Evolutionary conservation across 176 grass and related monocot species (phyloP).

Genomic region (Puya raimondii): DNA sequence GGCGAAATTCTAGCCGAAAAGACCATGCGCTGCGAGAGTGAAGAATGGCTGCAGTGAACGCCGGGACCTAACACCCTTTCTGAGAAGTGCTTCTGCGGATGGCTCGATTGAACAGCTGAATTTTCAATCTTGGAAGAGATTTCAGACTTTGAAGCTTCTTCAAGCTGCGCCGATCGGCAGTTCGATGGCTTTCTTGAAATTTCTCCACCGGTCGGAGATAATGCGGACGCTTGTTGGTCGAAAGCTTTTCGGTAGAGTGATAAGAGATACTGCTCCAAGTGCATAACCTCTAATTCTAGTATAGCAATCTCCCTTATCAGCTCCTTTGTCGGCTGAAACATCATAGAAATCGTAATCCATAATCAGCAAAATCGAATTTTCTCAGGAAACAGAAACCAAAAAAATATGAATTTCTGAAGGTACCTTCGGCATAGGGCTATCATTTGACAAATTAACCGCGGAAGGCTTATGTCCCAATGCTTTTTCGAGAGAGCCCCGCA

Average conservation of each 20-base stretch:
- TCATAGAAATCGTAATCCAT: background rate
- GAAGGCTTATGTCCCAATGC: slow-evolving; percentile 51
- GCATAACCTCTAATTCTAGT: slow-evolving; percentile 84
- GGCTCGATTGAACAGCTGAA: slow-evolving; percentile 21
- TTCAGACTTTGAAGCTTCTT: slow-evolving; percentile 16
- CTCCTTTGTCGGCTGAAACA: slow-evolving; percentile 67
- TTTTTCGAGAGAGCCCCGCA: slow-evolving; percentile 68
- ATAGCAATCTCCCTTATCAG: slow-evolving; percentile 86
- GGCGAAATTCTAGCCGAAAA: slow-evolving; percentile 69
- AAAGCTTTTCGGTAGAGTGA: slow-evolving; percentile 83
- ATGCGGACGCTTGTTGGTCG: slow-evolving; percentile 51
- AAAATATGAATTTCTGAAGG: background rate
- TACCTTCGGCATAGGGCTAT: slow-evolving; percentile 81
- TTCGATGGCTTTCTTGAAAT: slow-evolving; percentile 16
- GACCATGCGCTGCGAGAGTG: slow-evolving; percentile 48
- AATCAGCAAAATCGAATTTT: background rate
- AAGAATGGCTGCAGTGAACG: slow-evolving; percentile 43
- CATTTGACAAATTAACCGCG: slow-evolving; percentile 39
- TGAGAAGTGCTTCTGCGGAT: slow-evolving; percentile 9
- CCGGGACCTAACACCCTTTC: slow-evolving; percentile 23
- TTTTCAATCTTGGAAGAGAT: slow-evolving; percentile 20
- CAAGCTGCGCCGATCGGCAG: slow-evolving; percentile 9
- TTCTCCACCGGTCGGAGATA: slow-evolving; percentile 30
- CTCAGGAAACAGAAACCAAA: slow-evolving; percentile 8
- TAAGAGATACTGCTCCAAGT: slow-evolving; percentile 95